A percentile compares a stretch with the other conserved stretches of the same genome.
Evolutionary conservation across 108 stramenopile genomes (phyloP).

Genomic region (Pseudonitzschia pungens): DNA sequence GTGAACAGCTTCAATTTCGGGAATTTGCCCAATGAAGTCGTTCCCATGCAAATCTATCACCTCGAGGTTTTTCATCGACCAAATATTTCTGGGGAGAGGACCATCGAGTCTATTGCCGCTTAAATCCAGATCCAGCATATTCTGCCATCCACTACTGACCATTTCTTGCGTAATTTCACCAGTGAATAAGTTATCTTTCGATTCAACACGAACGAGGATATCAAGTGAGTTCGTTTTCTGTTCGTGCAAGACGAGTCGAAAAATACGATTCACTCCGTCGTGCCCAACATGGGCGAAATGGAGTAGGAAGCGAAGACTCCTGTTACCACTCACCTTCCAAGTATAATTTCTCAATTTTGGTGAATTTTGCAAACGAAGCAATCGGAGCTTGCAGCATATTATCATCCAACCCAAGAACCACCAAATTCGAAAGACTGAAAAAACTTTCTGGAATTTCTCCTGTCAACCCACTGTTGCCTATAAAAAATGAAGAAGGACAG

Average conservation of each 20-base stretch:
- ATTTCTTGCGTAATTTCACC: slow-evolving; percentile 22
- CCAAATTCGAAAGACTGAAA: slow-evolving; percentile 16
- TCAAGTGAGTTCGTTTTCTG: background rate
- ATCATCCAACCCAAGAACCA: slow-evolving; percentile 28
- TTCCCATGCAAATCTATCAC: slow-evolving; percentile 33
- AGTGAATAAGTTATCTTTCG: slow-evolving; percentile 23
- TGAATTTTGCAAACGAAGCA: slow-evolving; percentile 22
- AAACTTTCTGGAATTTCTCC: slow-evolving; percentile 23
- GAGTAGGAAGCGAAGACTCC: too few species aligned
- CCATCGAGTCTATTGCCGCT: slow-evolving; percentile 26
- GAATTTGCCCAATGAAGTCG: slow-evolving; percentile 22
- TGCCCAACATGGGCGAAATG: too few species aligned
- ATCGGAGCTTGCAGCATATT: slow-evolving; percentile 23
- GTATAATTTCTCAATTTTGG: slow-evolving; percentile 21
- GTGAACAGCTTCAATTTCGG: slow-evolving; percentile 14
- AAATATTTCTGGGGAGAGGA: slow-evolving; percentile 16
- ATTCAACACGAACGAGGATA: background rate
- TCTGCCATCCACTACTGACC: background rate
- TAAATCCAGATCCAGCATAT: slow-evolving; percentile 23
- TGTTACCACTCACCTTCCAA: slow-evolving; percentile 17
- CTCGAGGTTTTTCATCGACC: slow-evolving; percentile 9
- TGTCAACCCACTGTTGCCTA: slow-evolving; percentile 23
- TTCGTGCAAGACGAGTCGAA: background rate
- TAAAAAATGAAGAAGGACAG: background rate
- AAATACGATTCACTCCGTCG: too few species aligned